Base-by-base conservation (phyloP, 805 yeast species). In the Metschnikowia similis region DNA sequence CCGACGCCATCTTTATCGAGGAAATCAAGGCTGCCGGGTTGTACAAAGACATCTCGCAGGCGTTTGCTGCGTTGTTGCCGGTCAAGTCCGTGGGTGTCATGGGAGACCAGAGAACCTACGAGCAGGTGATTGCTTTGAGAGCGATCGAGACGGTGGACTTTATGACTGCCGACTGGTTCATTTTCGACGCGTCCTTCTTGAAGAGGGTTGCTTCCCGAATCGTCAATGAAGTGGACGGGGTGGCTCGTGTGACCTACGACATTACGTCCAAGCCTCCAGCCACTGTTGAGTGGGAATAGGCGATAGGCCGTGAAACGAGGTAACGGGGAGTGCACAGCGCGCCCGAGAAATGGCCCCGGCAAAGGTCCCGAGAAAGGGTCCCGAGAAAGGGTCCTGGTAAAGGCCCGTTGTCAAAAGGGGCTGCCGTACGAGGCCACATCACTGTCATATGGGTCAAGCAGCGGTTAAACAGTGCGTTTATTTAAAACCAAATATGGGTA, bases 111-210 rank as follows among this genome's bases (percentile, higher is more conserved):
- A 87, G 99, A 78, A 89, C 97, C 53, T 94, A 94, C 69, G 99
- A 94, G 71, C 99, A 94, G 77, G 99, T 94, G 56, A 94, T 94
- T 76, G 99, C 99, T 44, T 82, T 94, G 67, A 87, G 99, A 75
- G 99, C 99, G 60, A 89, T 94, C 63, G 97, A 91, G 77, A 94
- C 99, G 48, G 81, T 84, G 54, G 99, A 94, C 76, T 94, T 94
- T 81, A 94, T 94, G 99, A 94, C 99, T 63, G 99, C 99, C 55
- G 99, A 94, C 74, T 94, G 99, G 99, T 94, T 74, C 70, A 87
- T 86, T 57, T 94, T 94, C 66, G 97, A 91, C 62, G 92, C 92
- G 57, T 69, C 81, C 47, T 94, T 94, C 84, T 81, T 94, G 72
- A 94, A 92, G 81, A 83, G 76, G 56, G 97, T 91, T 53, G 89